Base-by-base conservation (phyloP, 805 yeast genomes). In the Lachancea mirantina region DNA sequence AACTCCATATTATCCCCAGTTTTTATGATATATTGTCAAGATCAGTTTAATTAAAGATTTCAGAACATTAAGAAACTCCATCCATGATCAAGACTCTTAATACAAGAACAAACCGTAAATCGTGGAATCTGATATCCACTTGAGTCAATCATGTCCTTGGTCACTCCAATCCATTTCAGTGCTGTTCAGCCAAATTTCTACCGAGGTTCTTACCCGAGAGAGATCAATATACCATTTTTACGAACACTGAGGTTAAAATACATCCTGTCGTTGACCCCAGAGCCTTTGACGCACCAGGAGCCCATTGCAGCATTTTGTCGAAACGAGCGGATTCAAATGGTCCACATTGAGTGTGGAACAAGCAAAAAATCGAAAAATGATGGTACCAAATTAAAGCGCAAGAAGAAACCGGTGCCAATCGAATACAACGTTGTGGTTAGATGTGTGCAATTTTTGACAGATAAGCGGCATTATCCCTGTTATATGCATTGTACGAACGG, bases 401-500 rank as follows among this genome's bases (percentile, higher is more conserved):
- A 84, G 65, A 83, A 84, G 53, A 65, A 94, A 46, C 82, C 82
- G 2, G 88, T 85, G 4, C 94, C 95, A 1, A 64, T 88, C 23
- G 84, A 80, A 14, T 74, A 75, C 45, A 68, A 72, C 9, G 71
- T 75, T 1, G 81, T 81, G 0, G 54, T 69, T 1, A 61, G 67
- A 30, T 79, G 80, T 1, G 56, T 89, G n/a, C 74, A 72, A 38
- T 59, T 74, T 23, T 62, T 87, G 38, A 63, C 80, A 9, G 75
- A 80, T 48, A 61, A 65, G 15, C 68, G 70, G 13, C 61, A 67
- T 42, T 72, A 78, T 8, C 95, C 96, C 1, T 63, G 81, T 2
- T 88, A 82, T 52, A 55, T 89, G 4, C 96, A 89, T 57, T 89
- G 97, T 55, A 61, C 78, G 16, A 88, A 85, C 50, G 97, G 96